Evolutionary conservation across 2,329 filamentous ascomycete genomes (phyloP), one percentile per base, ranked within the genome.

Genomic region (Epicoccum sorghinum): DNA sequence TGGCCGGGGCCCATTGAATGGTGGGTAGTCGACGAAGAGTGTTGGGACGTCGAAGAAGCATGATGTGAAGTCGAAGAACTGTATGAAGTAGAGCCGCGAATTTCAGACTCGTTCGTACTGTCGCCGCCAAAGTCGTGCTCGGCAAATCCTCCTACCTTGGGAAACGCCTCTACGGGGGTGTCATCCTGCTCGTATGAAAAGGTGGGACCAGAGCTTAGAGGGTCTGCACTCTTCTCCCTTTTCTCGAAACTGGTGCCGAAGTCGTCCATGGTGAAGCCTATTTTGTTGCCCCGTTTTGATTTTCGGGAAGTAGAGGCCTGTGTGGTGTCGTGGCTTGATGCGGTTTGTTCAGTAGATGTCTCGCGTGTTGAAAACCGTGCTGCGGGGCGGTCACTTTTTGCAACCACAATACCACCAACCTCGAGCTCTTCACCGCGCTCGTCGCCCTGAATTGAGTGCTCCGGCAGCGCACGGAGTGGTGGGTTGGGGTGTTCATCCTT

Each of bases 381-480:
- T 45, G 54, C 35, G 24, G 58, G 48, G 58, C 57, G 41, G 36
- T 52, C 12, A 32, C 52, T 50, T 30, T 55, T 55, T 10, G 46
- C 42, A 24, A 55, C 52, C 3, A 55, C 52, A 13, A 55, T 37
- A 14, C 52, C 52, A 24, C 52, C 52, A 9, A 55, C 52, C 32
- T 50, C 46, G n/a, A 55, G 52, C 32, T 55, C 47, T 46, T 50
- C 47, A 44, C 55, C 46, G 38, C 52, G 37, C 56, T 54, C 39
- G 47, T 44, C 51, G n/a, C 56, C 33, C 3, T 59, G 43, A 8
- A 71, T 56, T 1, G 72, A 75, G 43, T 75, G 73, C 46, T 75
- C 72, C n/a, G 74, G 74, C 24, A 75, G 57, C 13, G 65, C 61
- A 50, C 74, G 66, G 35, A 70, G 41, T 2, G 74, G 73, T 2